Conservation (phyloP, 2,329 filamentous ascomycete genomes). For the Trichoderma guizhouense region DNA sequence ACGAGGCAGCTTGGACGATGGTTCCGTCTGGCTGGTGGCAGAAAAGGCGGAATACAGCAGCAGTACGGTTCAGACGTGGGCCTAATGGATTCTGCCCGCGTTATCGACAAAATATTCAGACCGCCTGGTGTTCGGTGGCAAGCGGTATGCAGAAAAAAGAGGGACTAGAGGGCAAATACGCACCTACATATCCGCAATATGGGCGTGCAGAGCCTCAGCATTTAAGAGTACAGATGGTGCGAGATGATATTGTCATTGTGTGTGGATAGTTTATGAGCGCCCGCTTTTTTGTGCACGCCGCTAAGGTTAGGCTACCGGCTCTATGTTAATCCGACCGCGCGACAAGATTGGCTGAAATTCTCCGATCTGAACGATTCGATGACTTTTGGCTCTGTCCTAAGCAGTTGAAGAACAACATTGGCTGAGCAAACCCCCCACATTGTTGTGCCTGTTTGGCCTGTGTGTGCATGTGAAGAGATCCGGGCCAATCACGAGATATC, state of each 20-base stretch:
- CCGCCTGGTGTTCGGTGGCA: conserved; percentile 26
- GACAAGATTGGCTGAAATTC: not conserved
- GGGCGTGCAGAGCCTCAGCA: not conserved
- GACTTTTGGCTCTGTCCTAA: no score
- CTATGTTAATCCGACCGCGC: not conserved
- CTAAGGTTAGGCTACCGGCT: not conserved
- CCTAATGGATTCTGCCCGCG: conserved; percentile 32
- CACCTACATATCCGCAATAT: not conserved
- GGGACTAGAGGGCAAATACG: not conserved
- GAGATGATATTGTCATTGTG: not conserved
- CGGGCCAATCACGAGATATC: not conserved
- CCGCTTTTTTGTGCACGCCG: not conserved
- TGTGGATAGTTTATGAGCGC: not conserved
- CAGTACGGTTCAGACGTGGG: conserved; percentile 14
- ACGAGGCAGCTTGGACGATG: not conserved
- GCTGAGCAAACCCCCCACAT: not conserved
- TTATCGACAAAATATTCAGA: conserved; percentile 37
- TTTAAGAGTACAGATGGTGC: rapidly evolving
- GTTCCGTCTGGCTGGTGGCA: not conserved
- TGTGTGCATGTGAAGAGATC: not conserved
- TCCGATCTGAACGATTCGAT: not conserved
- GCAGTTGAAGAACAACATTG: not conserved
- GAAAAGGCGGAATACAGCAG: conserved; percentile 19
- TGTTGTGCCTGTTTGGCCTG: not conserved
- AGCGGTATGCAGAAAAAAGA: conserved; percentile 10